Percentiles rank a stretch among this genome's conserved stretches.
These are phyloP conservation scores for Zymoseptoria crescenta DNA, from an alignment of 2,329 filamentous ascomycete species.

Conservation along the genomic window DNA sequence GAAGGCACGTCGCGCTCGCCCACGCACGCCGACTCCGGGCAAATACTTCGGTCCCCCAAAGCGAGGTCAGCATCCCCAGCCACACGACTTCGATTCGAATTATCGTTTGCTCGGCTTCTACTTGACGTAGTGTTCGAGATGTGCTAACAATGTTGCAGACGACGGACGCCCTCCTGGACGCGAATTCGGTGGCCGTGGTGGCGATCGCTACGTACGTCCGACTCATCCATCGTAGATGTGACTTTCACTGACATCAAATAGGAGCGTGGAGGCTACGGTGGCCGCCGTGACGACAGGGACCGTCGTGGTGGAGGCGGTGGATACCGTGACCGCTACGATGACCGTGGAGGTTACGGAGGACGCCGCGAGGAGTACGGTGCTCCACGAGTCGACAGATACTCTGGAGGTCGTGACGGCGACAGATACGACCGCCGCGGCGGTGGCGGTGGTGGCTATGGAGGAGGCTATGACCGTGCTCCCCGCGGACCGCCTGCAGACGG, in stretches of 20 bases:
- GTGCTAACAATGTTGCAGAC: slow-evolving; percentile 25
- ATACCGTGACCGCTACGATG: slow-evolving; percentile 53
- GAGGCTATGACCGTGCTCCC: slow-evolving; percentile 26
- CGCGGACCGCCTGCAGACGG: slow-evolving; percentile 24
- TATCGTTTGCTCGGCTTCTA: slow-evolving; percentile 9
- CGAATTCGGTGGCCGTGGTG: slow-evolving; percentile 35
- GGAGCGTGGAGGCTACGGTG: slow-evolving; percentile 31
- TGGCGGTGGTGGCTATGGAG: slow-evolving; percentile 21
- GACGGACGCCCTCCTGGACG: slow-evolving; percentile 34
- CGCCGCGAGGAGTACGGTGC: slow-evolving; percentile 47
- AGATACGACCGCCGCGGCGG: slow-evolving; percentile 21
- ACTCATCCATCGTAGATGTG: not conserved
- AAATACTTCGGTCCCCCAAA: slow-evolving; percentile 99
- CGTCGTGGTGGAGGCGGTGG: slow-evolving; percentile 41
- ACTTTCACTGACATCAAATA: slow-evolving; percentile 8
- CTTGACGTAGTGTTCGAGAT: slow-evolving; percentile 6
- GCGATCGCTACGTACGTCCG: slow-evolving; percentile 37
- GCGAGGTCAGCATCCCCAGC: slow-evolving; percentile 40
- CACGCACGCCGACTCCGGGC: slow-evolving; percentile 91
- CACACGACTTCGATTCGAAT: slow-evolving; percentile 4
- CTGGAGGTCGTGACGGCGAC: slow-evolving; percentile 32
- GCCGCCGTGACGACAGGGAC: slow-evolving; percentile 42
- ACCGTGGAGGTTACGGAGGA: slow-evolving; percentile 50
- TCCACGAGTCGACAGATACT: slow-evolving; percentile 43
- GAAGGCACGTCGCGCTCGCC: slow-evolving; percentile 91